phyloP scores from a whole-genome alignment of 129 eudicot species.

The Chrysanthemum seticuspe region DNA sequence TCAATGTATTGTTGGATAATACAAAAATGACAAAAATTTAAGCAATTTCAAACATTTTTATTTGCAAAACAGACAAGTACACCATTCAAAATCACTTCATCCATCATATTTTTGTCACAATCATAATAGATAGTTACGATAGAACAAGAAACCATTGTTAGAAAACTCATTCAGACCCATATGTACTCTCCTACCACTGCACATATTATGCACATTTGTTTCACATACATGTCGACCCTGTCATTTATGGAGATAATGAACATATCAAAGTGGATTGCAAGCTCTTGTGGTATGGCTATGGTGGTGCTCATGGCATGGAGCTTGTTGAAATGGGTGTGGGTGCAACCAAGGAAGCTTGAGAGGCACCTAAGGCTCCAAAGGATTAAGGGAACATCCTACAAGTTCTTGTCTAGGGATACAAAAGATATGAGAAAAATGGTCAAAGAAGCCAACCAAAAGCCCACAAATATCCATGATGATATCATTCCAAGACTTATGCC shows the following conservation, averaged over 20 bases:
- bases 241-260: conserved; percentile 21
- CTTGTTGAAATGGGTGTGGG: conserved; percentile 41
- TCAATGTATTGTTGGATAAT: no score
- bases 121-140: background rate
- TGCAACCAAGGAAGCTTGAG: conserved; percentile 35
- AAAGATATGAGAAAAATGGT: conserved; percentile 21
- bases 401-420: conserved; percentile 30
- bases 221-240: background rate
- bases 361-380: conserved; percentile 37
- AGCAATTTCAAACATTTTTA: no score
- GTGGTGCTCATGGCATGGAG: conserved; percentile 31
- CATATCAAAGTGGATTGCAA: conserved; percentile 16
- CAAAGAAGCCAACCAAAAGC: conserved; percentile 32
- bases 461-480: conserved; percentile 26
- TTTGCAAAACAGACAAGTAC: no score
- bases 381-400: conserved; percentile 35
- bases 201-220: background rate
- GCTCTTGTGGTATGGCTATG: conserved; percentile 28
- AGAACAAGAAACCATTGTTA: background rate
- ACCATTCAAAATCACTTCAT: background rate
- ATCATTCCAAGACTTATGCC: conserved; percentile 33
- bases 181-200: background rate
- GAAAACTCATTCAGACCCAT: background rate
- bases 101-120: background rate
- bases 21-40: no score